A percentile compares a stretch with the other conserved stretches of the same genome.
These are phyloP conservation scores for Lepidopterella palustris DNA, from an alignment of 495 filamentous ascomycete species.

Conservation along the genomic window DNA sequence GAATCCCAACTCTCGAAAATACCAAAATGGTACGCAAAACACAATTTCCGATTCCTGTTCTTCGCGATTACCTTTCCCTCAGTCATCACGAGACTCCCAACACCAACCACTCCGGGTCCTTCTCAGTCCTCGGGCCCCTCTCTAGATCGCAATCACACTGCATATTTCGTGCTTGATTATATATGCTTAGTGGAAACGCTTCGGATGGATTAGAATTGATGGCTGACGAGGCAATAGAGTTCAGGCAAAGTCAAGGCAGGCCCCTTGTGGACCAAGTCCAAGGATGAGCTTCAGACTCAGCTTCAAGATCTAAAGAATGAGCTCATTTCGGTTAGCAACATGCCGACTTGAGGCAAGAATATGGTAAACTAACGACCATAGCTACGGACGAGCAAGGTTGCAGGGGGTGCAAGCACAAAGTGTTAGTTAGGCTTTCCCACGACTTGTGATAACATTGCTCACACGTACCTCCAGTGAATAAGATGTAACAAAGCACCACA, in stretches of 20 bases:
- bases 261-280: slow-evolving; percentile 97
- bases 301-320: slow-evolving; percentile 70
- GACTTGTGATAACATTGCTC: slow-evolving; percentile 68
- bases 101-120: no score
- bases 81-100: no score
- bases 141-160: no score
- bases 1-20: no score
- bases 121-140: no score
- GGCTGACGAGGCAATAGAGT: slow-evolving; percentile 52
- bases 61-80: no score
- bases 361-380: not conserved
- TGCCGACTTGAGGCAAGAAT: not conserved
- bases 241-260: slow-evolving; percentile 86
- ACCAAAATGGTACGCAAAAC: no score
- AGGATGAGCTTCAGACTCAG: slow-evolving; percentile 51
- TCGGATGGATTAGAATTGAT: not conserved
- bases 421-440: no score
- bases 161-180: no score
- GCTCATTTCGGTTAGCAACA: slow-evolving; percentile 40
- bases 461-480: slow-evolving; percentile 15
- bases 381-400: slow-evolving; percentile 87
- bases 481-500: not conserved
- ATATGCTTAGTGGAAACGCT: no score
- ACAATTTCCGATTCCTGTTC: no score
- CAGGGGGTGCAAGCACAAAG: slow-evolving; percentile 86